Evolutionary conservation across 352 stramenopile genomes (phyloP).

Genomic region (Phytophthora colocasiae): DNA sequence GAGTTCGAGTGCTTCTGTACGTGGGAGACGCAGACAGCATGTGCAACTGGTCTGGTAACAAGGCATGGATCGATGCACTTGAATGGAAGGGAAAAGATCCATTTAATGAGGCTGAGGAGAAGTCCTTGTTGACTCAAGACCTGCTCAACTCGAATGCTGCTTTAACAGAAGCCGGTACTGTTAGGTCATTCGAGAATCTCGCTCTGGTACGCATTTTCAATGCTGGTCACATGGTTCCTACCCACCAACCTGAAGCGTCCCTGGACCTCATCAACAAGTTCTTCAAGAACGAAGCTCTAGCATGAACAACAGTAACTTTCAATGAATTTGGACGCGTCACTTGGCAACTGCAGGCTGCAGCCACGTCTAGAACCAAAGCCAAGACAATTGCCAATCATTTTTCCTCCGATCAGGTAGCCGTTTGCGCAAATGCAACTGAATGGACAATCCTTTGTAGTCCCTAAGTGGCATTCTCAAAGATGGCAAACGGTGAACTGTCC

Average conservation of each 20-base stretch:
- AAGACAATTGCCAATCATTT: constrained; percentile 24
- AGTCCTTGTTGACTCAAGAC: constrained; percentile 36
- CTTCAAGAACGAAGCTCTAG: constrained; percentile 50
- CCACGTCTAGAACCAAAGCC: too few species aligned
- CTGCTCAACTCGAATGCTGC: constrained; percentile 17
- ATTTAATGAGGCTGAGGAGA: constrained; percentile 70
- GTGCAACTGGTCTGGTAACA: constrained; percentile 96
- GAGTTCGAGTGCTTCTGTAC: constrained; percentile 92
- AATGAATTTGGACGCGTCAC: too few species aligned
- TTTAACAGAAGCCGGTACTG: constrained; percentile 24
- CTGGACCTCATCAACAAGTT: constrained; percentile 62
- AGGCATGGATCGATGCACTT: constrained; percentile 92
- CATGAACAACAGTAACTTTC: constrained; percentile 1
- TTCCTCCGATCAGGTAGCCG: constrained; percentile 19
- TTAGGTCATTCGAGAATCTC: constrained; percentile 49
- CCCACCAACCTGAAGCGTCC: constrained; percentile 51
- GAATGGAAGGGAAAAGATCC: constrained; percentile 88
- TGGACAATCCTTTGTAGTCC: constrained; percentile 4
- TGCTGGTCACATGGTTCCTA: constrained; percentile 67
- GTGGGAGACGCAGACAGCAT: constrained; percentile 96
- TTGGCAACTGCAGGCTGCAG: too few species aligned
- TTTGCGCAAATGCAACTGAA: constrained; percentile 4
- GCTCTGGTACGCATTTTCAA: constrained; percentile 63
- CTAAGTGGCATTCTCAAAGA: constrained; percentile 2
- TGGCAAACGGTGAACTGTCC: constrained; percentile 27